Evolutionary conservation across 352 stramenopile species (phyloP), one percentile per base, ranked within the genome.

Genomic region (Albugo candida): DNA sequence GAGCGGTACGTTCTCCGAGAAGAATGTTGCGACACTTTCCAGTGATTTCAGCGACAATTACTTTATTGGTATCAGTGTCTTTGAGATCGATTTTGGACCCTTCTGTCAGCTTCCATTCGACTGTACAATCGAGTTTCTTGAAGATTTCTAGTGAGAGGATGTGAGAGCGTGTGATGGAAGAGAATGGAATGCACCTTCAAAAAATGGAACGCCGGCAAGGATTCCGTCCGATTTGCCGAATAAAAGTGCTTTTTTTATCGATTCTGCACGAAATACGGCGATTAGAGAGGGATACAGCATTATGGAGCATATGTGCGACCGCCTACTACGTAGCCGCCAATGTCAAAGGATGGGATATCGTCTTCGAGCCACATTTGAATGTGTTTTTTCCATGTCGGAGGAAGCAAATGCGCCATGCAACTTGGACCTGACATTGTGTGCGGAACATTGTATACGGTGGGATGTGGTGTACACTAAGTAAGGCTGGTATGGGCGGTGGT

Each of bases 281-380:
- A 18, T 24, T 21, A 24, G 13, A 13, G 21, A 14, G 16, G 6
- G 14, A 27, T 13, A 17, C 13, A 12, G 21, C 38, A 12, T n/a
- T 27, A 12, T 0, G 46, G 13, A 46, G 18, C 65, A 63, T 14
- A 53, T 37, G 18, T 58, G 47, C 49, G 48, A 70, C 61, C 70
- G 45, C 94, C 95, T 13, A 98, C 94, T n/a, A 98, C 94, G 50
- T 97, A 95, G 49, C 94, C 95, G 44, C 95, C 93, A 14, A 98
- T 93, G 67, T 99, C 93, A 55, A 97, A 97, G 40, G 68, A 85
- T 17, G 93, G 94, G 45, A 97, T 94, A 67, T 99, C 95, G 55
- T 97, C 92, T 56, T 95, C 68, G 2, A 99, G 67, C 92, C 92
- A 98, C n/a, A 82, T 63, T 53, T 87, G 71, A 43, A 94, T 80